These are phyloP conservation scores for Acrodontium crateriforme DNA, from an alignment of 2,329 filamentous ascomycete species.

Conservation along the genomic window DNA sequence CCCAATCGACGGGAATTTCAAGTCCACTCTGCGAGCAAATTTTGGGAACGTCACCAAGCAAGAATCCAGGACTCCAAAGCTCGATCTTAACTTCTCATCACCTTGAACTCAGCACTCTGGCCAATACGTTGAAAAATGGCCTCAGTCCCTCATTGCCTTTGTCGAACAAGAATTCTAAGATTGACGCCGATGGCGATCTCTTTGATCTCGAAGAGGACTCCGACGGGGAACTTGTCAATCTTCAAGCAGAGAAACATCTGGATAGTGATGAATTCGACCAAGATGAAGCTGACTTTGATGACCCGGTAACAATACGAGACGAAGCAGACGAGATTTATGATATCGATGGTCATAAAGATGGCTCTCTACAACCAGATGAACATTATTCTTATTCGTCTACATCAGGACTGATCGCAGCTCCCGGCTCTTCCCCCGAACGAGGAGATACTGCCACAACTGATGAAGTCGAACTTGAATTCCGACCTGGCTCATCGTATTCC, in stretches of 20 bases:
- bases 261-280: constrained; percentile 5
- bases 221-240: constrained; percentile 6
- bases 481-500: constrained; percentile 11
- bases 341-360: no score
- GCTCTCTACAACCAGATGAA: background rate
- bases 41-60: background rate
- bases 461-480: constrained; percentile 11
- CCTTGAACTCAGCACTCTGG: background rate
- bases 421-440: constrained; percentile 1
- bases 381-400: constrained; percentile 8
- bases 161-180: constrained; percentile 1
- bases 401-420: constrained; percentile 7
- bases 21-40: no score
- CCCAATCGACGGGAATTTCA: background rate
- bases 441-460: constrained; percentile 9
- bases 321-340: no score
- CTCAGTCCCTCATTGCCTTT: no score
- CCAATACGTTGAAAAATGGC: no score
- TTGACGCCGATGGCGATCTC: constrained; percentile 17
- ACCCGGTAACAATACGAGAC: background rate
- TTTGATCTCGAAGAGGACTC: constrained; percentile 17
- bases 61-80: background rate
- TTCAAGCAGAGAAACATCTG: no score
- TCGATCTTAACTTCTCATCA: background rate
- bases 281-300: constrained; percentile 4